Base-by-base conservation (phyloP, 108 stramenopile genomes). In the Cyclostephanos invisitatus region DNA sequence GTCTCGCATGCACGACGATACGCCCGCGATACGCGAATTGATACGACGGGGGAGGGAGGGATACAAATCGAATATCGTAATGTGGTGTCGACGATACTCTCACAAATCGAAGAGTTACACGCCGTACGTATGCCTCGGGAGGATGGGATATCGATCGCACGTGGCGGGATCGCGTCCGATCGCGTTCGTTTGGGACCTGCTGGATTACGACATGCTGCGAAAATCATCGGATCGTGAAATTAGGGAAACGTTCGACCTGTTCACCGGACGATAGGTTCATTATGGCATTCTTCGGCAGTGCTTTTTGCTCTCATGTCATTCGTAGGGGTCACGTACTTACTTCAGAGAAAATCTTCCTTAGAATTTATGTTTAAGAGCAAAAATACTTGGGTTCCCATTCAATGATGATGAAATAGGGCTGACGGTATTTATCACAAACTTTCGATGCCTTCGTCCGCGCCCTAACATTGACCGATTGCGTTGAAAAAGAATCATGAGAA, bases 61-160 rank as follows among this genome's bases (percentile, higher is more conserved):
- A 40, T 54, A 4, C 32, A 4, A 2, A 32, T 50, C 61, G 35
- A 59, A 70, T 65, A 88, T 94, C 68, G 55, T 94, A 21, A 80
- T 94, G 47, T 94, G 90, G 90, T 85, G 83, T 55, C 83, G 93
- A 62, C 74, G 57, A 47, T 86, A 86, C 70, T 50, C 83, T 15
- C 21, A 53, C 5, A 51, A 78, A 9, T 56, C 47, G 24, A 85
- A 79, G 36, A 44, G 58, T 47, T 86, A 73, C 10, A 50, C 77
- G 11, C 82, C 82, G 14, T 84, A 83, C 37, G 62, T 68, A 2
- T 83, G 78, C 47, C 50, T 80, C 40, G 78, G 83, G 0, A 37
- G 83, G 42, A 22, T 74, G 37, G 58, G 46, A 1, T 89, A 89
- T 67, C 62, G 82, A 17, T 70, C 63, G 10, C 91, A 93, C 74